Conservation (phyloP, 2,329 filamentous ascomycete species). For the Alternaria sp. region DNA sequence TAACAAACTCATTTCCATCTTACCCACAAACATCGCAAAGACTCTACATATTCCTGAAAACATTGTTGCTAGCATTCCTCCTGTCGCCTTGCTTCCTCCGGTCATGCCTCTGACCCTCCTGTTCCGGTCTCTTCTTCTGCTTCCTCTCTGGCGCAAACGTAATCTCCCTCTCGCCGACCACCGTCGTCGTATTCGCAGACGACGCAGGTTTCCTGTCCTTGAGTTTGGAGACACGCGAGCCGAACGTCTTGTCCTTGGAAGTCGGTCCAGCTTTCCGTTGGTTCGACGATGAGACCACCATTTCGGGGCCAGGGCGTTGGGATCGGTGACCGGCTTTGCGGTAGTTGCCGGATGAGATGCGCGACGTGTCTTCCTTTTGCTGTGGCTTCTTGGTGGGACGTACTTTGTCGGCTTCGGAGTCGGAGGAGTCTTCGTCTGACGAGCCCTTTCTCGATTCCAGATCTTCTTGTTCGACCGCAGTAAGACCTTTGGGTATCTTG, state of each 20-base stretch:
- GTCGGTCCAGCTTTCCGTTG: constrained; percentile 42
- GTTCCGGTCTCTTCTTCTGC: constrained; percentile 45
- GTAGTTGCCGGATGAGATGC: constrained; percentile 70
- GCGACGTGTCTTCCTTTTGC: constrained; percentile 48
- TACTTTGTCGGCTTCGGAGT: constrained; percentile 1
- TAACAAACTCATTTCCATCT: not conserved
- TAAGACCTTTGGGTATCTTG: constrained; percentile 62
- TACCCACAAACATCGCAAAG: not conserved
- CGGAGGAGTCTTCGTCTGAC: constrained; percentile 45
- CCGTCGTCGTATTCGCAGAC: constrained; percentile 33
- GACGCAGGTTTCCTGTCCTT: constrained; percentile 34
- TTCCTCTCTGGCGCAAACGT: constrained; percentile 73
- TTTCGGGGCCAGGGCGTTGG: constrained; percentile 51
- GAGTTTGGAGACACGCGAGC: constrained; percentile 59
- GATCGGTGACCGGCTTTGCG: constrained; percentile 63
- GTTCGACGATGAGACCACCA: constrained; percentile 62
- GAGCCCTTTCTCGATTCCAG: constrained; percentile 54
- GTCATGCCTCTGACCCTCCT: constrained; percentile 32
- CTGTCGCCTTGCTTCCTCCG: constrained; percentile 62
- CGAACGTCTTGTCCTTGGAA: constrained; percentile 65
- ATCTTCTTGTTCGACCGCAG: constrained; percentile 67
- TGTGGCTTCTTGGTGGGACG: constrained; percentile 39
- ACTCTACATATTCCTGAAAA: constrained; percentile 71
- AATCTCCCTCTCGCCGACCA: constrained; percentile 67
- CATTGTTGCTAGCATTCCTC: constrained; percentile 78